Evolutionary conservation across 176 grass and related monocot species (phyloP), one percentile per base, ranked within the genome.

Genomic region (Saccharum officinarum): DNA sequence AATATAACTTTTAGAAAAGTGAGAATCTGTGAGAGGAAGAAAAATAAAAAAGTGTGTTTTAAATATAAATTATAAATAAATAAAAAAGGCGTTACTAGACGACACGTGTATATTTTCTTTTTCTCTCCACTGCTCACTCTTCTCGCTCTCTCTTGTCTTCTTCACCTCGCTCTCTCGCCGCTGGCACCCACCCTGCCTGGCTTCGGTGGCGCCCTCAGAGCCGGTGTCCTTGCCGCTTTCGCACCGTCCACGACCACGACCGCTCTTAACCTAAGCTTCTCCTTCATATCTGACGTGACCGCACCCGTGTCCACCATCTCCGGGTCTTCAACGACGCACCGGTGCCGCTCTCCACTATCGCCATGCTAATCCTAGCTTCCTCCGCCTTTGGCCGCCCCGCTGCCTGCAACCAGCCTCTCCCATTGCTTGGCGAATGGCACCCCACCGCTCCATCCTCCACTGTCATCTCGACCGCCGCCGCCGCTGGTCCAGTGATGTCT

Each of bases 331-430:
- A 2, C 7, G 20, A 57, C 4, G 0, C 54, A 59, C 3, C 22
- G 1, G 8, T 8, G 8, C 22, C 7, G 5, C 55, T 59, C 7
- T 59, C 22, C 1, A 23, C 8, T 59, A 10, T 4, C 3, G 0
- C 55, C 3, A 59, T 10, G 55, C 55, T 59, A 59, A 9, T 10
- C 54, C 20, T 57, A 57, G 8, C 54, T 57, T n/a, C 2, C 2
- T 57, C 7, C 20, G 0, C 0, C 54, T 57, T 57, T 57, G 7
- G 7, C 8, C 7, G 0, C 0, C 6, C 18, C 1, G 1, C 4
- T 18, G 16, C 1, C 49, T 28, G 47, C 47, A 50, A 17, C 47
- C 6, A 22, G 1, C 2, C 54, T 22, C 55, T 23, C 7, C 22
- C 22, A 59, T 3, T 0, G 0, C 8, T 59, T 10, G 22, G 8